Evolutionary conservation across 1,139 yeast species (phyloP), one percentile per base, ranked within the genome.

Genomic region (Sugiyamaella xylanicola): DNA sequence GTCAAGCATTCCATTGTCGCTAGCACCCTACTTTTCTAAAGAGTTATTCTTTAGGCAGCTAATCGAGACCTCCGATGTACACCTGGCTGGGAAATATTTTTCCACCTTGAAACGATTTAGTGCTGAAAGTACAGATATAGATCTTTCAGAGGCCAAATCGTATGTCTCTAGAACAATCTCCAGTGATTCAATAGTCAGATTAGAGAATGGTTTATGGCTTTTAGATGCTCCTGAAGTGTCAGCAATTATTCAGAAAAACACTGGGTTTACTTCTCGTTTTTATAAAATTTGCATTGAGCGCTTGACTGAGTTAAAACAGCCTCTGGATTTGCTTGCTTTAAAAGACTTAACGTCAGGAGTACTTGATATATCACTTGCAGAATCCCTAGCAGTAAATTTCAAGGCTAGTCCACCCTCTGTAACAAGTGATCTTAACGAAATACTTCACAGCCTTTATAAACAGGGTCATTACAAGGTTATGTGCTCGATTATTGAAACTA

Each of bases 21-120:
- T 66, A 3, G 57, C 57, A 2, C 56, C 56, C 13, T 32, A 57
- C 36, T 53, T 56, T 9, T 27, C 45, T 2, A 17, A 39, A 11
- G 15, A 20, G 37, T 8, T 5, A 2, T 51, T 44, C 13, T 51
- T 51, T 19, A 25, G 16, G n/a, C 40, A 37, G 7, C 16, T 51
- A 5, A 16, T 51, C 15, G n/a, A 11, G 20, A 11, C 42, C 59
- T 20, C 48, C 41, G 3, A 16, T 44, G 5, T 56, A 55, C 3
- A 29, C 8, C 19, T 48, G 8, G 47, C 41, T 4, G 19, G 15
- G 3, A 29, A 11, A n/a, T 48, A 48, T 27, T 41, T 48, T 20
- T 13, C 48, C 56, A 2, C 59, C 55, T 25, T 63, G 52, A 36
- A 27, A 25, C 17, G 40, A n/a, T 21, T 47, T 25, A 7, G 17